Evolutionary conservation across 164 flowering plant genomes (phyloP), one percentile per base, ranked within the genome.

Genomic region (Liriodendron chinense): DNA sequence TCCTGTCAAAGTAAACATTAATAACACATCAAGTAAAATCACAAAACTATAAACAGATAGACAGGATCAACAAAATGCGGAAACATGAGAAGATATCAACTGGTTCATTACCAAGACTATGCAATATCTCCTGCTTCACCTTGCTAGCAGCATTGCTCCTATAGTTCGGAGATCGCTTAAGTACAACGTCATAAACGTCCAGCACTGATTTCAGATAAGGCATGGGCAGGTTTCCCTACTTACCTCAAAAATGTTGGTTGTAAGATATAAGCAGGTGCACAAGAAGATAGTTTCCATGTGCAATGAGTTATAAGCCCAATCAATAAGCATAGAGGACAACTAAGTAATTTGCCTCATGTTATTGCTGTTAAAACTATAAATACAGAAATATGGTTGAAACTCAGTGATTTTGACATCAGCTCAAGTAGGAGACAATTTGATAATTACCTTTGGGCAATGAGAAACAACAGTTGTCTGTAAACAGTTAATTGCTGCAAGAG

Each of bases 71-170:
- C 16, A 24, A 67, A 24, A 34, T 21, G 10, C 1, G 8, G 9
- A 23, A 71, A 70, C 9, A 65, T 47, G 10, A 63, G 23, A 18
- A 6, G 34, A 70, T 24, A 26, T 50, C 18, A 18, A 63, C 22
- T 9, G 21, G 26, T 25, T 66, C 68, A 81, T 82, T 96, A 96
- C 99, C 99, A 61, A 96, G 89, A 74, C 89, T 88, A 78, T 87
- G 94, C 74, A 96, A 74, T 72, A 94, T 89, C 86, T 96, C 99
- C 85, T 93, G 97, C 88, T 92, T 92, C 84, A 90, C 91, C 85
- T 91, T 94, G 85, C 65, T 77, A 67, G 89, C 84, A 68, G 91
- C 83, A 79, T 76, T 80, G 43, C 66, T 85, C 66, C 77, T 80
- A 78, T 77, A 78, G 78, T 72, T 86, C 20, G 85, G 76, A 48